phyloP scores from a whole-genome alignment of 192 early-diverging fungal species.

The Backusella macrospora region DNA sequence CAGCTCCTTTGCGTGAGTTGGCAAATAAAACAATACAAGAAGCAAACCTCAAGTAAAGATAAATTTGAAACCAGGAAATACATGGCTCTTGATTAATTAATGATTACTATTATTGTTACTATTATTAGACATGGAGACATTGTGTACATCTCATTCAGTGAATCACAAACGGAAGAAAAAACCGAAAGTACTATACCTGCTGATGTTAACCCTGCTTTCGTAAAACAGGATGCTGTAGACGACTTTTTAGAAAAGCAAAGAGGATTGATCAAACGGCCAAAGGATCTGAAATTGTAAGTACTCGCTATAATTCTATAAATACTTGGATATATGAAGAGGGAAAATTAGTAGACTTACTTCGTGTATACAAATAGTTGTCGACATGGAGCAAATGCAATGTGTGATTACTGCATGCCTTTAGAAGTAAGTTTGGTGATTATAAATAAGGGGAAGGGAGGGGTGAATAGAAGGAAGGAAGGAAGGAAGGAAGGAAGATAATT shows the following conservation, averaged over 20 bases:
- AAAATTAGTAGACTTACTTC: not conserved
- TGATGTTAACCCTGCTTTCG: slow-evolving; percentile 28
- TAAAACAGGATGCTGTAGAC: slow-evolving; percentile 79
- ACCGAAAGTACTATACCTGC: not conserved
- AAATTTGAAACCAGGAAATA: not conserved
- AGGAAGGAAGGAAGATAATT: not conserved
- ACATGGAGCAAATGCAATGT: slow-evolving; percentile 83
- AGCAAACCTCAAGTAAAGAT: slow-evolving; percentile 20
- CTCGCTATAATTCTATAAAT: not conserved
- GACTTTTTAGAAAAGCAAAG: slow-evolving; percentile 75
- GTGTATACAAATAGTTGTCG: slow-evolving; percentile 61
- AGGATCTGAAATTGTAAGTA: slow-evolving; percentile 80
- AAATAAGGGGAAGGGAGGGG: not conserved
- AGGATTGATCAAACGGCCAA: slow-evolving; percentile 80
- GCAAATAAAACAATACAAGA: slow-evolving; percentile 2
- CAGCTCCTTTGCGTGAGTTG: not conserved
- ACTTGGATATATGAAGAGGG: not conserved
- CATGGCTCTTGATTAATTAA: not conserved
- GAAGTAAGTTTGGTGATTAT: slow-evolving; percentile 49
- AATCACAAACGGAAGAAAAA: slow-evolving; percentile 23
- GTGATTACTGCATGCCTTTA: slow-evolving; percentile 91
- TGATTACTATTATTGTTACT: not conserved
- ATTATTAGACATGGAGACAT: slow-evolving; percentile 56
- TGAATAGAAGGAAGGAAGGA: not conserved
- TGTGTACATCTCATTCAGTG: slow-evolving; percentile 49